A percentile compares a stretch with the other conserved stretches of the same genome.
phyloP scores from a whole-genome alignment of 2,329 filamentous ascomycete genomes.

The Stagonosporopsis rhizophila region DNA sequence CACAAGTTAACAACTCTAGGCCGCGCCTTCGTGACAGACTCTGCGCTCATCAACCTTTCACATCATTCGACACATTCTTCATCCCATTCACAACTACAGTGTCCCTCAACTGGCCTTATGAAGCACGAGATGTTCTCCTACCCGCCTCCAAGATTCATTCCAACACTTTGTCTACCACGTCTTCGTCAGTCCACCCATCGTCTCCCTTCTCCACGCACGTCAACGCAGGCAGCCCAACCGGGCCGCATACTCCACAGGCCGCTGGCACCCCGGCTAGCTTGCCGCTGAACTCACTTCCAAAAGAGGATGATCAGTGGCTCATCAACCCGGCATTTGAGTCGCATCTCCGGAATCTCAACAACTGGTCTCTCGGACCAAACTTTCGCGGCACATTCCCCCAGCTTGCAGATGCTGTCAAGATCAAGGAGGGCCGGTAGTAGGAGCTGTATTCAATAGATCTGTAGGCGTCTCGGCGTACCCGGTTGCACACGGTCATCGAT shows the following conservation, averaged over 20 bases:
- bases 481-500: background rate
- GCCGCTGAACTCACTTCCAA: slow-evolving; percentile 19
- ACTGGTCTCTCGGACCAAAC: slow-evolving; percentile 78
- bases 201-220: slow-evolving; percentile 42
- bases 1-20: slow-evolving; percentile 41
- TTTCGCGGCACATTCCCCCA: slow-evolving; percentile 72
- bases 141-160: slow-evolving; percentile 49
- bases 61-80: slow-evolving; percentile 81
- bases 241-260: slow-evolving; percentile 33
- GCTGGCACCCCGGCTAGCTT: slow-evolving; percentile 29
- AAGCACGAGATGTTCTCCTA: slow-evolving; percentile 71
- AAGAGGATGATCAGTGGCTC: slow-evolving; percentile 66
- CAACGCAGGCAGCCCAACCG: slow-evolving; percentile 37
- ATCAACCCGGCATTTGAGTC: slow-evolving; percentile 89
- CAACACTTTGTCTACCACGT: slow-evolving; percentile 29
- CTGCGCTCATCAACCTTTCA: slow-evolving; percentile 61
- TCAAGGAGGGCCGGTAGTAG: slow-evolving; percentile 38
- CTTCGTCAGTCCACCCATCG: slow-evolving; percentile 33
- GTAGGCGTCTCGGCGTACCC: background rate
- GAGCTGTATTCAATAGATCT: background rate
- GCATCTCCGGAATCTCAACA: slow-evolving; percentile 75
- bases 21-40: slow-evolving; percentile 76
- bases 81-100: slow-evolving; percentile 80
- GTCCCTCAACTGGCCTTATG: slow-evolving; percentile 84
- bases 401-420: slow-evolving; percentile 50